Evolutionary conservation across 768 basidiomycete species (phyloP).

Genomic region (Rhodotorula sphaerocarpa): DNA sequence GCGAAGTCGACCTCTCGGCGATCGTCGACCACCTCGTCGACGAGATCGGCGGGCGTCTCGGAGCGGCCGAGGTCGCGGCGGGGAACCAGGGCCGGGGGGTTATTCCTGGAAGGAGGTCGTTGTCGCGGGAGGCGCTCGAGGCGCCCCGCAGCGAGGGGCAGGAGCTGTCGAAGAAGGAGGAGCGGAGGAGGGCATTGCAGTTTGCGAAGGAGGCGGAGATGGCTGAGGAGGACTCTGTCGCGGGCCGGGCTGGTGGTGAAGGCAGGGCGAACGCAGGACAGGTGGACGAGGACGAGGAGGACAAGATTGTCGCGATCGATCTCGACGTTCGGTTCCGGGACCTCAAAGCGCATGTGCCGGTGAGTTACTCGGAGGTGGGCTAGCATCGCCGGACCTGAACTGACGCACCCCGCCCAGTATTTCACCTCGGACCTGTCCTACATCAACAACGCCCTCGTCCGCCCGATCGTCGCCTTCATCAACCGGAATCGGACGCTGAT

Average conservation of each 20-base stretch:
- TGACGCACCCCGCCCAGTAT: conserved; percentile 41
- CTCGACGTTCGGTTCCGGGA: conserved; percentile 92
- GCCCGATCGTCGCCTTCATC: conserved; percentile 88
- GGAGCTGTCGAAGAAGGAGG: conserved; percentile 7
- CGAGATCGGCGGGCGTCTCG: conserved; percentile 54
- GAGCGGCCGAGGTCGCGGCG: neutral
- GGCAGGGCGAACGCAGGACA: no score
- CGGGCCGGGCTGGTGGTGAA: no score
- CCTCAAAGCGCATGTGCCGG: conserved; percentile 85
- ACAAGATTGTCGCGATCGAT: conserved; percentile 51
- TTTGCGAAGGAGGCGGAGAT: conserved; percentile 13
- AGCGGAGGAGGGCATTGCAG: conserved; percentile 10
- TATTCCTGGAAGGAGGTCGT: conserved; percentile 31
- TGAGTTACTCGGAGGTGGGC: conserved; percentile 2
- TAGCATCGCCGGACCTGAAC: no score
- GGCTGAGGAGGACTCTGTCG: neutral
- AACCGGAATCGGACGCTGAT: conserved; percentile 89
- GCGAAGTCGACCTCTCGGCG: conserved; percentile 61
- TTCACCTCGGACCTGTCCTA: conserved; percentile 83
- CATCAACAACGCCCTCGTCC: conserved; percentile 80
- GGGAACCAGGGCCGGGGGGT: neutral
- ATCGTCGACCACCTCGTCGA: conserved; percentile 85
- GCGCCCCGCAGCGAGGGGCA: conserved; percentile 24
- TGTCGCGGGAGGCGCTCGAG: conserved; percentile 33
- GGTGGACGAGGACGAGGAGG: conserved; percentile 18